Conservation (phyloP, 1,139 yeast genomes). For the Pneumocystis carinii region DNA sequence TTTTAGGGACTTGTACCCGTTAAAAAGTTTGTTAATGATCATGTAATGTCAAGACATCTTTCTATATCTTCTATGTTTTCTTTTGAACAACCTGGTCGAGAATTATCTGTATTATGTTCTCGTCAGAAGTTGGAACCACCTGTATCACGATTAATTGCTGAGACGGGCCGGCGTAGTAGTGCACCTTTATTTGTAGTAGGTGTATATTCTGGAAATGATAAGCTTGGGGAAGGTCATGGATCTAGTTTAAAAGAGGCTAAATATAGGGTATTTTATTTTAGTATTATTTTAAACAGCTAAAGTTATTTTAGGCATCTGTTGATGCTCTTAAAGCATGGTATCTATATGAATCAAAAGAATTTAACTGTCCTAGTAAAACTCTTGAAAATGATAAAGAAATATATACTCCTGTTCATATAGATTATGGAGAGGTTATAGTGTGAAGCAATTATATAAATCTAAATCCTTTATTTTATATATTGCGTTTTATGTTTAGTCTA, state of each 20-base stretch:
- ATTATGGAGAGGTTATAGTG: slow-evolving; percentile 23
- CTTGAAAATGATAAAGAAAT: slow-evolving; percentile 8
- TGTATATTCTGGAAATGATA: slow-evolving; percentile 66
- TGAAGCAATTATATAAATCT: slow-evolving; percentile 12
- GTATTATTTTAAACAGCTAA: background rate
- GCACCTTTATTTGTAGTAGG: slow-evolving; percentile 86
- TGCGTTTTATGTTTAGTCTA: background rate
- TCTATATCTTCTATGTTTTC: slow-evolving; percentile 60
- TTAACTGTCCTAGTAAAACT: slow-evolving; percentile 45
- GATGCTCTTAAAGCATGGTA: slow-evolving; percentile 86
- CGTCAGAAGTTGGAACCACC: slow-evolving; percentile 68
- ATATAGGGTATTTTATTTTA: background rate
- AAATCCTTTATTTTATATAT: background rate
- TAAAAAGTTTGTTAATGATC: slow-evolving; percentile 51
- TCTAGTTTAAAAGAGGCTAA: slow-evolving; percentile 84
- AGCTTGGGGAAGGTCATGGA: slow-evolving; percentile 91
- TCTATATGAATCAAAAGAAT: slow-evolving; percentile 63
- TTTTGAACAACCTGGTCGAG: slow-evolving; percentile 76
- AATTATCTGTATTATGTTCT: slow-evolving; percentile 61
- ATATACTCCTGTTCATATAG: slow-evolving; percentile 18
- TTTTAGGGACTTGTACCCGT: slow-evolving; percentile 46
- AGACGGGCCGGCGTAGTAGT: slow-evolving; percentile 75
- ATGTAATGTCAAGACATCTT: slow-evolving; percentile 63
- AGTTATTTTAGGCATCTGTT: slow-evolving; percentile 63
- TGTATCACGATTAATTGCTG: slow-evolving; percentile 70